Evolutionary conservation across 345 rosid species (phyloP), one percentile per base, ranked within the genome.

Genomic region (Melaleuca alternifolia): DNA sequence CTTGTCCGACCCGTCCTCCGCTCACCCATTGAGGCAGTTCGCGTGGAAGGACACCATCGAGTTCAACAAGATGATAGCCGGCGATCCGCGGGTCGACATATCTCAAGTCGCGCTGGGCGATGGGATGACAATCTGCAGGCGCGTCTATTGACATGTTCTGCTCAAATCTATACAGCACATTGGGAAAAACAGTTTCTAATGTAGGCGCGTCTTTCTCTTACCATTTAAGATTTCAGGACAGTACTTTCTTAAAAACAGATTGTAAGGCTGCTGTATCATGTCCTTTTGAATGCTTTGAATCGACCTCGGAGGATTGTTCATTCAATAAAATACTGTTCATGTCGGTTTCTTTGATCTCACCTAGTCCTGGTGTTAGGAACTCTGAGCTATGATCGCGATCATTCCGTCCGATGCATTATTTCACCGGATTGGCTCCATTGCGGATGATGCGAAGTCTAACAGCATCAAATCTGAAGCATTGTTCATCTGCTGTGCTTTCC

Each of bases 71-170:
- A 48, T 15, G 28, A 84, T 96, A 1, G 95, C 95, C 0, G 90
- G 91, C 3, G 96, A 96, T 88, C 84, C 91, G 54, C 93, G 90
- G 20, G 84, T 96, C 44, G 92, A 95, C 28, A 59, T 92, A 3
- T 94, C 94, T 30, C 94, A 89, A 75, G 90, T 89, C 56, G 87
- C 90, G 6, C 62, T 92, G 16, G 97, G 96, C 24, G 98, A 95
- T 88, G 98, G 97, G 84, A 89, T 93, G 79, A 95, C 96, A 4
- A 92, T 96, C 52, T 89, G 91, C 90, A 83, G 88, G 84, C 89
- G 90, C 59, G 53, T 88, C 77, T 51, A 20, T 51, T 89, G 88
- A 90, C 46, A 18, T 28, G 26, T 50, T 50, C 11, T 24, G 77
- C 33, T 65, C 46, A 65, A 33, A 65, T 33, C 18, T 65, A 16